Evolutionary conservation across 169 alveolate genomes (phyloP).

Genomic region (Plasmodium malariae): DNA sequence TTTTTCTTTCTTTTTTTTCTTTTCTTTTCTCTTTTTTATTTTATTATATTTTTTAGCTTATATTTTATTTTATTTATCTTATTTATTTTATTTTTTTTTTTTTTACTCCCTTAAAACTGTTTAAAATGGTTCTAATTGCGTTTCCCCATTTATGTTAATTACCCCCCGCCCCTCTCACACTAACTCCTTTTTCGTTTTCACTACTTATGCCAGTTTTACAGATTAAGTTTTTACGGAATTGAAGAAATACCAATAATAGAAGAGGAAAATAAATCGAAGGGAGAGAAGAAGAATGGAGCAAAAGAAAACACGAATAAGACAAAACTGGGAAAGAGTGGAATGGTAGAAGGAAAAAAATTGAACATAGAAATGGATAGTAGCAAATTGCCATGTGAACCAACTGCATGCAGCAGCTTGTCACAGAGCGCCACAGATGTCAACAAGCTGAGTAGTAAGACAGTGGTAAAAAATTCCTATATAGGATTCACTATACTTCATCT

Average conservation of each 20-base stretch:
- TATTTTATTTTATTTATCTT: background rate
- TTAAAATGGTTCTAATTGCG: no score
- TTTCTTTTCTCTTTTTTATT: background rate
- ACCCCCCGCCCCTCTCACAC: background rate
- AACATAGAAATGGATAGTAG: no score
- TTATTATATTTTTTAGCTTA: background rate
- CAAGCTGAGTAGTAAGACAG: background rate
- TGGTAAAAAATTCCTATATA: constrained; percentile 34
- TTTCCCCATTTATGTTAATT: background rate
- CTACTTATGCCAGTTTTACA: constrained; percentile 37
- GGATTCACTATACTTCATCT: constrained; percentile 61
- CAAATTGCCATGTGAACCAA: no score
- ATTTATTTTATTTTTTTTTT: background rate
- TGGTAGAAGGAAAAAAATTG: no score
- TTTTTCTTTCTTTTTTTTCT: background rate
- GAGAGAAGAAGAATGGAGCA: background rate
- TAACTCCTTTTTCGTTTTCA: background rate
- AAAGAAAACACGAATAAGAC: background rate
- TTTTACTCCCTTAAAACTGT: no score
- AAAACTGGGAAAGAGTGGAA: background rate
- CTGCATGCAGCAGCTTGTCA: no score
- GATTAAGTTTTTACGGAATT: constrained; percentile 57
- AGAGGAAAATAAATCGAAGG: background rate
- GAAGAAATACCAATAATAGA: background rate
- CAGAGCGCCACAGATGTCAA: background rate